A percentile compares a stretch with the other conserved stretches of the same genome.
phyloP scores from a whole-genome alignment of 495 filamentous ascomycete species.

The Xylaria sp. region DNA sequence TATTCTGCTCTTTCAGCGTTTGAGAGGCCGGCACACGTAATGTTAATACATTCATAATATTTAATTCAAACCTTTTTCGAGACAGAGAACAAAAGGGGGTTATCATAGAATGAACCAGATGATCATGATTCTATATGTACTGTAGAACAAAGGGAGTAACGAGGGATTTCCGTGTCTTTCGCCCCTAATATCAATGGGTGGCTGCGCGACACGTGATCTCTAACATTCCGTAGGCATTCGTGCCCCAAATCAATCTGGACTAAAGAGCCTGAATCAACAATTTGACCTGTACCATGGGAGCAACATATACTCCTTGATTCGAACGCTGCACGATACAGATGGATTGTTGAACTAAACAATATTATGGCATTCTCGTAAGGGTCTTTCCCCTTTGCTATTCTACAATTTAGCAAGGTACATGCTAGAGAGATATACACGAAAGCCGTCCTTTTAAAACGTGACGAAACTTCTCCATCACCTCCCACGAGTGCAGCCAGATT shows the following conservation, averaged over 20 bases:
- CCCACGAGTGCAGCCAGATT: background rate
- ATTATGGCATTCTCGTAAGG: slow-evolving; percentile 24
- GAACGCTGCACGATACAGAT: too few relatives aligned
- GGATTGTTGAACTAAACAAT: slow-evolving; percentile 1
- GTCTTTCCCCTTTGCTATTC: background rate
- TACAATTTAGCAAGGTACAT: slow-evolving; percentile 10
- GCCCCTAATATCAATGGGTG: background rate
- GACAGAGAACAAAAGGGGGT: too few relatives aligned
- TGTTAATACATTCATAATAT: slow-evolving; percentile 4
- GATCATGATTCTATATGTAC: background rate
- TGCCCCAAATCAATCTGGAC: too few relatives aligned
- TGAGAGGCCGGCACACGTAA: background rate
- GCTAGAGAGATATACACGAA: slow-evolving; percentile 8
- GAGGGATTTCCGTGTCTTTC: background rate
- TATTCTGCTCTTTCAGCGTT: slow-evolving; percentile 6
- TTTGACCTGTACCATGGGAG: too few relatives aligned
- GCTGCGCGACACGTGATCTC: background rate
- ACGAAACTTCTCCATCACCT: slow-evolving; percentile 14
- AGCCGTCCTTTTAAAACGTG: slow-evolving; percentile 9
- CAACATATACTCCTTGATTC: too few relatives aligned
- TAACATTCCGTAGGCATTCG: too few relatives aligned
- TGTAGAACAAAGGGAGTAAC: background rate
- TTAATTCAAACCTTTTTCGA: background rate
- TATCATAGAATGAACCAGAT: background rate
- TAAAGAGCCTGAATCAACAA: too few relatives aligned